Base-by-base conservation (phyloP, 495 filamentous ascomycete genomes). In the Penicillium longicatenatum region DNA sequence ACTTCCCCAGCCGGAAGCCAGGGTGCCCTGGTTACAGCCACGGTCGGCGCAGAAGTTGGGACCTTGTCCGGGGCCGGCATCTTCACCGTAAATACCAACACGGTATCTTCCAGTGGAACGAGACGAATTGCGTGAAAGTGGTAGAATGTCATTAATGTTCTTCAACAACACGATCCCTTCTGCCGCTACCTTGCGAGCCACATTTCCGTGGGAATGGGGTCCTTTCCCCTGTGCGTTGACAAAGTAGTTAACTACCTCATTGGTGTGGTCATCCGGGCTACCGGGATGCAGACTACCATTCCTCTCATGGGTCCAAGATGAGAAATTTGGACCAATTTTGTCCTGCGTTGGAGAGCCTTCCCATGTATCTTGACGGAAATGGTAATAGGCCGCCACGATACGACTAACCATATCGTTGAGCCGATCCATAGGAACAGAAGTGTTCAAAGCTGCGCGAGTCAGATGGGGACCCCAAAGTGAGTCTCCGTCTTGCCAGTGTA, bases 331-430 rank as follows among this genome's bases (percentile, higher is more conserved):
- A 2, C 85, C 84, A 9, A 84, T 86, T 8, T 91, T 73, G 9
- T 82, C 83, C 22, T 88, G 82, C 6, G 73, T 76, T 7, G 72
- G 64, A 4, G 82, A 78, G 47, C 76, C 82, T 16, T 75, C 76
- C 71, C 82, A 80, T 49, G 88, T 77, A 64, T 96, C 92, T 71
- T 97, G 93, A 6, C 89, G 85, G 30, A 96, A 72, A 66, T 95
- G 90, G 68, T 95, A 97, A 91, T 92, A 97, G 0, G 92, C 80
- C 0, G 93, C 93, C 3, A 97, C 92, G 59, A 97, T 87, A 21
- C 93, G 85, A 2, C 90, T 90, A 4, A 86, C 91, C 94, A 98
- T 97, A 69, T 98, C 94, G 69, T 97, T 89, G 35, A 98, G 63
- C 33, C 94, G 80, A 20, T 88, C 84, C 48, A 96, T 78, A 0